Percentiles rank a stretch among this genome's conserved stretches.
Conservation (phyloP, 805 yeast species). For the Citeromyces nyonsensis region DNA sequence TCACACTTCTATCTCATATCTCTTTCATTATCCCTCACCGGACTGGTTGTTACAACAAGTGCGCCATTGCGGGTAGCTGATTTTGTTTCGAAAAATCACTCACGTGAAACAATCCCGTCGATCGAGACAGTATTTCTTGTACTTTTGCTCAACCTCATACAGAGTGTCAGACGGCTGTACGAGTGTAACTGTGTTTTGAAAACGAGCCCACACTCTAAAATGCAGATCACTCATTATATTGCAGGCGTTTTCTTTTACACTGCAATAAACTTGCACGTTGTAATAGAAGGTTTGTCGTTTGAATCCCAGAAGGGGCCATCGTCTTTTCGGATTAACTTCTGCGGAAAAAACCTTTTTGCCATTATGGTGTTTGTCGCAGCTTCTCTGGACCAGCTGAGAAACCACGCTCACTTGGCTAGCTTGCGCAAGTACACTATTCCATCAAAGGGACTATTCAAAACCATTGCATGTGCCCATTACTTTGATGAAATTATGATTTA, state of each 20-base stretch:
- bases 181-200: conserved; percentile 38
- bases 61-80: conserved; percentile 3
- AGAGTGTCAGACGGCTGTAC: conserved; percentile 34
- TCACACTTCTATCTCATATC: conserved; percentile 44
- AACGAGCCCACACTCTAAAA: conserved; percentile 29
- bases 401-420: conserved; percentile 32
- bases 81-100: conserved; percentile 2
- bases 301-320: conserved; percentile 5
- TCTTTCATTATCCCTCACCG: conserved; percentile 12
- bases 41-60: conserved; percentile 4
- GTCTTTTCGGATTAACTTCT: background rate
- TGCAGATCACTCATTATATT: conserved; percentile 51
- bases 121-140: conserved; percentile 4
- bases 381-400: conserved; percentile 28
- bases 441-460: conserved; percentile 26
- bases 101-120: background rate
- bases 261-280: conserved; percentile 20
- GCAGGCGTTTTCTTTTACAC: conserved; percentile 50
- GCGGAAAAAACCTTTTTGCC: conserved; percentile 1
- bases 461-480: conserved; percentile 54
- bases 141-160: conserved; percentile 21
- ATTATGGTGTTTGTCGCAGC: conserved; percentile 14
- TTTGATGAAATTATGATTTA: conserved; percentile 51
- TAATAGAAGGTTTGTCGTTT: background rate
- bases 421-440: conserved; percentile 47